Evolutionary conservation across 2,329 filamentous ascomycete species (phyloP), one percentile per base, ranked within the genome.

Genomic region (Fusarium sp.): DNA sequence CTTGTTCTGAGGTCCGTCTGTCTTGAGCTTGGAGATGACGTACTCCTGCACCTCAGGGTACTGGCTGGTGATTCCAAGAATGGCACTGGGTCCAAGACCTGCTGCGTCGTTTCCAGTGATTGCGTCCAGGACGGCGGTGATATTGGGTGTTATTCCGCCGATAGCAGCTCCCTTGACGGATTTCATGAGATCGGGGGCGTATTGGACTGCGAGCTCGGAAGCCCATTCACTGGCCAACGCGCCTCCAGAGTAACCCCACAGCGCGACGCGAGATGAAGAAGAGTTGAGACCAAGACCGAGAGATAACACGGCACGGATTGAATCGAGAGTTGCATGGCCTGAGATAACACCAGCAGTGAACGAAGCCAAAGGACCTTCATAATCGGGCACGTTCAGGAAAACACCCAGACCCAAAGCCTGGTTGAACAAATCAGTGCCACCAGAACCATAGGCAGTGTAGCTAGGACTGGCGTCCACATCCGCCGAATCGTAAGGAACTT

Each of bases 231-330:
- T 83, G 0, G 86, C 85, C 20, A 88, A 66, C 3, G 82, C 82
- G 6, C 87, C 87, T 4, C 87, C 87, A 1, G 84, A 87, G 71
- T 88, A 89, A 1, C 87, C 87, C 85, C 85, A 88, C 11, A 88
- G 76, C 0, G 82, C 81, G 32, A 82, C 76, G 5, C 72, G 76
- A 0, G 81, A 75, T 2, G 25, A 21, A 0, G 45, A 47, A 0
- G 43, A 45, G 45, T 70, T 54, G 5, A 78, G 71, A 1, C 71
- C 85, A 9, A 83, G 61, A 1, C 75, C 74, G 5, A 76, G 73
- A 7, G 74, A 72, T 16, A 82, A 68, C 1, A 82, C 78, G 2
- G 83, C 83, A 7, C 85, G 82, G 1, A 85, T 72, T 2, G 80
- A 81, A 67, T 86, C 82, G 20, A 85, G 74, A 4, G 80, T 82